Base-by-base conservation (phyloP, 2,329 filamentous ascomycete species). In the Verticillium isaacii region DNA sequence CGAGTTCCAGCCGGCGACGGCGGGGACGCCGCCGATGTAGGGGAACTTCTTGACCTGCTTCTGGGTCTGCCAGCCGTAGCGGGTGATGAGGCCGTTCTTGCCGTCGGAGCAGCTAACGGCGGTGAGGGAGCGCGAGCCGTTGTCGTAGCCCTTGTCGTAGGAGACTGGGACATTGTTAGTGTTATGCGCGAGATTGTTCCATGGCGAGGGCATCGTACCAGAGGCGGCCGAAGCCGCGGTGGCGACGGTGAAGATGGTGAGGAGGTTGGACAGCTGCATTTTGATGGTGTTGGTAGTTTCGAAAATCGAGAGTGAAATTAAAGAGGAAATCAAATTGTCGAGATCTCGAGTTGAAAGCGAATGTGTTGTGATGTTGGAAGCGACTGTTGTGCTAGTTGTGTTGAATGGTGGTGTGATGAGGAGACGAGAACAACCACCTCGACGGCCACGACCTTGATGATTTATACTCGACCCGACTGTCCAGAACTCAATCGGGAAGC, bases 141-240 rank as follows among this genome's bases (percentile, higher is more conserved):
- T 77, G 71, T 93, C 90, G 77, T 91, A 95, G 71, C 82, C 86
- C 19, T 78, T 76, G 77, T 93, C 90, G 75, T 88, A 94, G 66
- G 88, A 89, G 70, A 93, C 89, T 73, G 70, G 4, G 36, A 17
- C 56, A 5, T 11, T 6, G 62, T 70, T 60, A 69, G 65, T 37
- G 54, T 39, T 36, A 2, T 12, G 19, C 12, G 52, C 15, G 15
- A 56, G 23, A 17, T 32, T 19, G 15, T 56, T 32, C 25, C 23
- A 29, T 29, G 29, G 29, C 32, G 39, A 52, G 12, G 45, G 45
- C 9, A 11, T 56, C 67, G 59, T 67, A 76, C 75, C 73, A 29
- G 45, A 52, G 45, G 68, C 69, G 66, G 77, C 77, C 32, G 75
- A 71, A 61, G 71, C 71, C 62, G 76, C 71, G 57, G 74, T 70